Conservation (phyloP, 768 basidiomycete species). For the Podaxis sp. region DNA sequence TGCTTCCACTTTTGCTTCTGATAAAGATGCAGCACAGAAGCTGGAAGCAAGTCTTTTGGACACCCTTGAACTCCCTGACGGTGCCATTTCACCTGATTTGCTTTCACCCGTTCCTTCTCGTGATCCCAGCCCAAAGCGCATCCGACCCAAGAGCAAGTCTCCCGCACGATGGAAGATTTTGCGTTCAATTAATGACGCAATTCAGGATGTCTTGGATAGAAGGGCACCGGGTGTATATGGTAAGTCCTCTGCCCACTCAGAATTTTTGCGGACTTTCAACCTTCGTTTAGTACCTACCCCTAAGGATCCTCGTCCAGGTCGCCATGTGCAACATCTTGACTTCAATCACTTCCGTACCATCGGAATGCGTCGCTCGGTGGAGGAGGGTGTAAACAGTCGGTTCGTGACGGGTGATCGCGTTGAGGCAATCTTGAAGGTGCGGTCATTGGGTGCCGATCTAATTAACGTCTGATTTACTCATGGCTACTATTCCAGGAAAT, state of each 20-base stretch:
- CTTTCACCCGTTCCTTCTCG: constrained; percentile 78
- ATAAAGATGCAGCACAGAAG: constrained; percentile 39
- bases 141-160: constrained; percentile 73
- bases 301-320: constrained; percentile 68
- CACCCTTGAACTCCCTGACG: constrained; percentile 57
- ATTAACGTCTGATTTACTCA: constrained; percentile 12
- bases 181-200: constrained; percentile 72
- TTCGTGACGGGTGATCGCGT: constrained; percentile 93
- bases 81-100: constrained; percentile 67
- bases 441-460: constrained; percentile 15
- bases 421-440: constrained; percentile 69
- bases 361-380: constrained; percentile 89
- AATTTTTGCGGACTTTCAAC: constrained; percentile 6
- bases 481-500: constrained; percentile 56
- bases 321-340: constrained; percentile 82
- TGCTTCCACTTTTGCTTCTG: constrained; percentile 31
- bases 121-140: constrained; percentile 75
- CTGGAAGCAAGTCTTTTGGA: constrained; percentile 62
- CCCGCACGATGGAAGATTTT: constrained; percentile 83
- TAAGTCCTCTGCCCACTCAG: constrained; percentile 26
- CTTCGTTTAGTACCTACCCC: constrained; percentile 54
- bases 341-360: constrained; percentile 98
- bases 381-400: constrained; percentile 82
- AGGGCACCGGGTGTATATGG: constrained; percentile 70
- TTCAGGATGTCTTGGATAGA: constrained; percentile 63